Percentiles rank a stretch among this genome's conserved stretches.
These are phyloP conservation scores for Eutypa lata DNA, from an alignment of 2,329 filamentous ascomycete genomes.

Conservation along the genomic window DNA sequence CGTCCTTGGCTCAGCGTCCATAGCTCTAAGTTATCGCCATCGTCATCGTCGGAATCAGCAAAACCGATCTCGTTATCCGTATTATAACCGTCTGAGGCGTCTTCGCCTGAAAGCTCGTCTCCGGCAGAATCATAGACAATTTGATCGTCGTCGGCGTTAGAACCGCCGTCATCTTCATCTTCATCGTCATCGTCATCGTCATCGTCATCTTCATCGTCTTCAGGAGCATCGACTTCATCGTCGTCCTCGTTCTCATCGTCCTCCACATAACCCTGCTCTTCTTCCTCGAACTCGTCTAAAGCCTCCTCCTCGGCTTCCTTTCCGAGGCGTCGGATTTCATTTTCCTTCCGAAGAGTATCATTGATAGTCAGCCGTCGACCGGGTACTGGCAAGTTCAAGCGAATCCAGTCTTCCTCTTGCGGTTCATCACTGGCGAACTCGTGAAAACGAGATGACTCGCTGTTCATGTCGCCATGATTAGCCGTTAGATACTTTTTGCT, in stretches of 20 bases:
- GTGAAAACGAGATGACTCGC: slow-evolving; percentile 69
- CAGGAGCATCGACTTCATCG: slow-evolving; percentile 47
- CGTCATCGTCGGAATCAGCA: slow-evolving; percentile 66
- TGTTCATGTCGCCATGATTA: slow-evolving; percentile 46
- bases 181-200: slow-evolving; percentile 53
- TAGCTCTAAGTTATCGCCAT: slow-evolving; percentile 63
- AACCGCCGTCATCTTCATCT: slow-evolving; percentile 46
- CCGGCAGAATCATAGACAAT: slow-evolving; percentile 60
- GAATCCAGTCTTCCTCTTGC: slow-evolving; percentile 88
- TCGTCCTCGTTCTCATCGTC: slow-evolving; percentile 45
- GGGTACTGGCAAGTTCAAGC: slow-evolving; percentile 61
- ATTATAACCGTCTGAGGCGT: slow-evolving; percentile 66
- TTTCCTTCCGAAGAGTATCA: slow-evolving; percentile 88
- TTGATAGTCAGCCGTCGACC: slow-evolving; percentile 77
- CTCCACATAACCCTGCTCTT: slow-evolving; percentile 43
- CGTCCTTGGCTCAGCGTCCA: slow-evolving; percentile 50
- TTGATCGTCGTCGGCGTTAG: slow-evolving; percentile 53
- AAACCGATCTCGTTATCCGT: slow-evolving; percentile 70
- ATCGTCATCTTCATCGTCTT: slow-evolving; percentile 49
- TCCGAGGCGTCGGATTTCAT: slow-evolving; percentile 77
- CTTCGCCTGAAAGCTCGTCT: slow-evolving; percentile 50
- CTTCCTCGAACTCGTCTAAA: slow-evolving; percentile 67
- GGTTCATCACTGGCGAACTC: slow-evolving; percentile 84
- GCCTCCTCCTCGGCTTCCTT: slow-evolving; percentile 92
- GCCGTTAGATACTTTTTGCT: slow-evolving; percentile 47